These are phyloP conservation scores for Aspergillus coremiiformis DNA, from an alignment of 495 filamentous ascomycete species.

Conservation along the genomic window DNA sequence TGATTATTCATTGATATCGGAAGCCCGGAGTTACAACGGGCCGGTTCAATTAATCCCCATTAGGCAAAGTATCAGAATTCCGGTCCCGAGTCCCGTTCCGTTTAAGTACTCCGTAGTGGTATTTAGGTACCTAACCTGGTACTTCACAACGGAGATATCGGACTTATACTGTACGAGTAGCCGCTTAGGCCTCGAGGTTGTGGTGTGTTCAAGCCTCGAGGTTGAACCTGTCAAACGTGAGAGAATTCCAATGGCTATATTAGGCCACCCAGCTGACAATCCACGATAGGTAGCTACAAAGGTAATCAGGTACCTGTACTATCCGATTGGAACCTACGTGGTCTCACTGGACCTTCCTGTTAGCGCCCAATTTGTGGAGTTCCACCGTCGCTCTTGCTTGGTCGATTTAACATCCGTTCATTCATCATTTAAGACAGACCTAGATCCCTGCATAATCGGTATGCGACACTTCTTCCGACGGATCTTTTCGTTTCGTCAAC, in stretches of 20 bases:
- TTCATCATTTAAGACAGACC: not conserved
- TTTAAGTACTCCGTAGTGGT: no score
- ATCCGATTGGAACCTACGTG: no score
- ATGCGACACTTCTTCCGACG: conserved; percentile 29
- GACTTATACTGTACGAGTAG: not conserved
- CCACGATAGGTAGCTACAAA: no score
- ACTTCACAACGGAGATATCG: not conserved
- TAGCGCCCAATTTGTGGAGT: no score
- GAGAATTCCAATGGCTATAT: no score
- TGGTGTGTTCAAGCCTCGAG: no score
- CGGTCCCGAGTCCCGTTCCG: no score
- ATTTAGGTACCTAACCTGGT: not conserved
- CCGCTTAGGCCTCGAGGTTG: not conserved
- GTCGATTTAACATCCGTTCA: not conserved
- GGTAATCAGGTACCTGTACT: no score
- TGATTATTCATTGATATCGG: conserved; percentile 9
- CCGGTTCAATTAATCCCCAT: conserved; percentile 13
- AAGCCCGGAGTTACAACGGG: conserved; percentile 30
- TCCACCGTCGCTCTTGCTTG: no score
- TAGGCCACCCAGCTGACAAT: no score
- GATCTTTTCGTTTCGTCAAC: conserved; percentile 15
- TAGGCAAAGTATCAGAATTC: conserved; percentile 1
- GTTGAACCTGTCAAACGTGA: no score
- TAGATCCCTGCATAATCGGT: not conserved
- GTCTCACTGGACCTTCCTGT: no score